phyloP scores from a whole-genome alignment of 1,284 basidiomycete genomes.

The Sanghuangporus sanghuang region DNA sequence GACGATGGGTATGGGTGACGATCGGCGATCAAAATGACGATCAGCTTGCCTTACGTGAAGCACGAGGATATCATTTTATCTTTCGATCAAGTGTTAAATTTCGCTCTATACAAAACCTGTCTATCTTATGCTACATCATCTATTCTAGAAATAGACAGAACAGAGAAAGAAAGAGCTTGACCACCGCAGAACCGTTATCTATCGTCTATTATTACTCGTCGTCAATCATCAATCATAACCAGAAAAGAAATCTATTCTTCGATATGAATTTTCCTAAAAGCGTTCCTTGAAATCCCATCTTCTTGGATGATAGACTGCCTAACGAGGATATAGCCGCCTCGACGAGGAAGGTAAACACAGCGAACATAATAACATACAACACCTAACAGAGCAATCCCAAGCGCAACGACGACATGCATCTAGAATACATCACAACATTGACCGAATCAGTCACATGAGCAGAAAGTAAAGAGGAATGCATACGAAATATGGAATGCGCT shows the following conservation, averaged over 20 bases:
- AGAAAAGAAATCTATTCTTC: neutral
- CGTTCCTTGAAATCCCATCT: conserved; percentile 45
- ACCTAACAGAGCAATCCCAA: conserved; percentile 46
- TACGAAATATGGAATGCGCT: conserved; percentile 61
- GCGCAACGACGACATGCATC: conserved; percentile 48
- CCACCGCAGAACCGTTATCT: no score
- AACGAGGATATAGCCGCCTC: conserved; percentile 45
- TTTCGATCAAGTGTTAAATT: no score
- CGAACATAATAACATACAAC: conserved; percentile 56
- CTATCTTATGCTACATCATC: no score
- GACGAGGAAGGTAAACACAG: conserved; percentile 48
- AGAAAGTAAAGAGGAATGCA: conserved; percentile 22
- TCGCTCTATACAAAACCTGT: no score
- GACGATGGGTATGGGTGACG: no score
- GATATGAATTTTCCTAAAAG: conserved; percentile 31
- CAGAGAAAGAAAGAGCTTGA: no score
- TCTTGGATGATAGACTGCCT: conserved; percentile 46
- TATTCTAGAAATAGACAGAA: no score
- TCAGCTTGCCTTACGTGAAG: no score
- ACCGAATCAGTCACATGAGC: neutral
- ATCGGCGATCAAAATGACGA: no score
- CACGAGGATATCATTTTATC: no score
- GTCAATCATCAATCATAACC: neutral
- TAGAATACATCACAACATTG: conserved; percentile 21
- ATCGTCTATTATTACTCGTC: no score